Conservation (phyloP, 1,284 basidiomycete genomes). For the Vanrija sp. region DNA sequence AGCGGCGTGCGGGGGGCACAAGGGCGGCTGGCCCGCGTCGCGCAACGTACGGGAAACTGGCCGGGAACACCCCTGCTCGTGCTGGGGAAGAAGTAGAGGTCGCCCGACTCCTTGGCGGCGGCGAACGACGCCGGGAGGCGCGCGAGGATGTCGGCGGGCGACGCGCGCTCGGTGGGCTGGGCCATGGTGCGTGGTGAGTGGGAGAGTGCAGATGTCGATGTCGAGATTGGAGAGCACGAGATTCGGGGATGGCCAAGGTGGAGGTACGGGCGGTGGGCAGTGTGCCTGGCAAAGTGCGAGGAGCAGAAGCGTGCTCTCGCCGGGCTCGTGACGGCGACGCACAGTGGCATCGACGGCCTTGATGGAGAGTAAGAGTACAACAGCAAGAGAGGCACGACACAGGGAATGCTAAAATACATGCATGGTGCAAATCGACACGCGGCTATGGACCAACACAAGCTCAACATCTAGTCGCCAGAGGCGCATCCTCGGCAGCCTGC, state of each 20-base stretch:
- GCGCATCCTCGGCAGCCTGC: constrained; percentile 9
- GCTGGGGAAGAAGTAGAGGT: constrained; percentile 72
- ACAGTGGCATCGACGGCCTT: too few relatives aligned
- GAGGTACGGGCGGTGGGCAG: too few relatives aligned
- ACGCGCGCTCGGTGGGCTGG: constrained; percentile 26
- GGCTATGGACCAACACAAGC: too few relatives aligned
- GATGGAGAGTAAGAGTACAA: neutral
- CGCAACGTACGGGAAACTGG: constrained; percentile 9
- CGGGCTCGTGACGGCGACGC: too few relatives aligned
- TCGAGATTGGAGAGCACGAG: too few relatives aligned
- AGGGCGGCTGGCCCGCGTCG: too few relatives aligned
- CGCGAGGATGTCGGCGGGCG: constrained; percentile 56
- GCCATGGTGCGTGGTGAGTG: constrained; percentile 17
- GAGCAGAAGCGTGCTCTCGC: too few relatives aligned
- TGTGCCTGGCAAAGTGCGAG: too few relatives aligned
- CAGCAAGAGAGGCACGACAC: too few relatives aligned
- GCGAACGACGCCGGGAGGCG: constrained; percentile 60
- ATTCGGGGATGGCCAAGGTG: too few relatives aligned
- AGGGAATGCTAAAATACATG: too few relatives aligned
- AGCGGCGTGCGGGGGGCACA: neutral
- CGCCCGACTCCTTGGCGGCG: constrained; percentile 61
- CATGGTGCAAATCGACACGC: neutral
- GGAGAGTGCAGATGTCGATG: neutral
- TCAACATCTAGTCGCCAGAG: constrained; percentile 1
- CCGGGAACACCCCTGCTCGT: constrained; percentile 55